These are phyloP conservation scores for Turnera subulata DNA, from an alignment of 345 rosid genomes.

Conservation along the genomic window DNA sequence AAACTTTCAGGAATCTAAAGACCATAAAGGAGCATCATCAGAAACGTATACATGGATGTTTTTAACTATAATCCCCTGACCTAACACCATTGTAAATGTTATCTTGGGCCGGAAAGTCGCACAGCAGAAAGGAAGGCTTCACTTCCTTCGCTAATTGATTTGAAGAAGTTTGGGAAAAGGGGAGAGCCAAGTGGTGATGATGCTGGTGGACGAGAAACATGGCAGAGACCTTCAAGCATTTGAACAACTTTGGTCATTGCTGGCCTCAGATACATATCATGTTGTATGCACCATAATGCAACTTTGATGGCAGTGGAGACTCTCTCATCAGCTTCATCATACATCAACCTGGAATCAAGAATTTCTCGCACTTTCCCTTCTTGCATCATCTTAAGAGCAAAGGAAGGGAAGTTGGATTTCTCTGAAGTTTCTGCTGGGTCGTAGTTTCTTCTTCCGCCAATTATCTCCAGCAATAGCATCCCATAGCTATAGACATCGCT, in stretches of 20 bases:
- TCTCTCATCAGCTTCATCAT: constrained; percentile 42
- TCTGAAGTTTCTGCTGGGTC: constrained; percentile 53
- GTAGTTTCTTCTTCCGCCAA: constrained; percentile 82
- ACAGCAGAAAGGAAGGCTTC: constrained; percentile 70
- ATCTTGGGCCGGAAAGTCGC: constrained; percentile 92
- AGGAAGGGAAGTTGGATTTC: constrained; percentile 82
- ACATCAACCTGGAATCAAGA: constrained; percentile 52
- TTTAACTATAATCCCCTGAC: neutral
- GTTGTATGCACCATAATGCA: constrained; percentile 93
- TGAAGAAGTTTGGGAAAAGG: constrained; percentile 41
- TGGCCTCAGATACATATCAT: constrained; percentile 77
- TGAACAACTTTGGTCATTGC: constrained; percentile 85
- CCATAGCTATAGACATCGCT: constrained; percentile 93
- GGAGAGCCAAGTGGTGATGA: constrained; percentile 63
- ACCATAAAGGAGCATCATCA: constrained; percentile 7
- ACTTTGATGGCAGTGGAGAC: constrained; percentile 54
- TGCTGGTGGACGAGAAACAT: constrained; percentile 56
- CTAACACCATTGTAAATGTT: constrained; percentile 30
- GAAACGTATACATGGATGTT: neutral
- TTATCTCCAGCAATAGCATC: constrained; percentile 77
- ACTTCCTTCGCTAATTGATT: constrained; percentile 53
- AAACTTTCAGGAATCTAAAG: constrained; percentile 10
- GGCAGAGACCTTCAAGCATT: constrained; percentile 85
- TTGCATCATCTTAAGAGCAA: constrained; percentile 84
- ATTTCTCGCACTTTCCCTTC: constrained; percentile 70